Base-by-base conservation (phyloP, 257 asterid genomes). In the Lycium ferocissimum region DNA sequence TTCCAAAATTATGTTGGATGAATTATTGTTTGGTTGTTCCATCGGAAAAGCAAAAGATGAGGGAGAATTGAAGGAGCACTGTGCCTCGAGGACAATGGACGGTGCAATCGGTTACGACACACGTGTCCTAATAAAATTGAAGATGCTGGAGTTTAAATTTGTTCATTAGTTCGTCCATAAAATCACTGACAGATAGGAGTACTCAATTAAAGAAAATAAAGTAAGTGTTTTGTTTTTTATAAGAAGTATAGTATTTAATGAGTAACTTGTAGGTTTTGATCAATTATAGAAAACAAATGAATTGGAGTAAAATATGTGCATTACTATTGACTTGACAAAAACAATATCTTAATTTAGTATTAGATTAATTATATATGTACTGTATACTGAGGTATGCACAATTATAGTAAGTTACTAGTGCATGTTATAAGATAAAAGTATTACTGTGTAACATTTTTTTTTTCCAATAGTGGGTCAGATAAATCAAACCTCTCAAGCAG, bases 11-110 rank as follows among this genome's bases (percentile, higher is more conserved):
- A 33, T 9, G 33, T 2, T 72, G 80, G 57, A 45, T 73, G 85
- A 26, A 82, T 54, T 51, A 63, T 9, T 35, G 33, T 65, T 37
- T 26, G 33, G 47, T 66, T 33, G n/a, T 35, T 35, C 11, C 10
- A 13, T 35, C 9, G 10, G 20, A 12, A 67, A 33, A 11, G 61
- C 62, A 56, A 49, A 49, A 47, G 22, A 17, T 22, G 4, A 61
- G 18, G 33, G 26, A n/a, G n/a, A 22, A 26, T 26, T 26, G 33
- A 26, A 26, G 33, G 33, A 26, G 33, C 33, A 33, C 14, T 59
- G 83, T 86, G 89, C 80, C 6, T 54, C 37, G 47, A n/a, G 59
- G 81, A 18, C 49, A 63, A 73, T 75, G 85, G 83, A 13, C 62
- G 62, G 62, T 56, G 62, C 20, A 15, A 7, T 56, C 20, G 20